Evolutionary conservation across 1,284 basidiomycete genomes (phyloP).

Genomic region (Ceratobasidium sp.): DNA sequence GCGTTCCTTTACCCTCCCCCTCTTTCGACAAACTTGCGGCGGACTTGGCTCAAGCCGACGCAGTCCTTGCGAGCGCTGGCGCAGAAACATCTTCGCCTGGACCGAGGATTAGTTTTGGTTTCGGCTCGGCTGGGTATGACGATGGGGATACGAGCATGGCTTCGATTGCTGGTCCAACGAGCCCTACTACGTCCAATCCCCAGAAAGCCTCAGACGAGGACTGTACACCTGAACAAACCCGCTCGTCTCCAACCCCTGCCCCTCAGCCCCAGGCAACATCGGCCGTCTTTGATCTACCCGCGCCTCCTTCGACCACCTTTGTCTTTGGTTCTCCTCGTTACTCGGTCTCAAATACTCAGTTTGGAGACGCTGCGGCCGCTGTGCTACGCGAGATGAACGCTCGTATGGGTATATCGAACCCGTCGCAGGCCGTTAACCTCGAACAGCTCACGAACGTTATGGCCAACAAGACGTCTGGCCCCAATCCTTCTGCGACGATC

Average conservation of each 20-base stretch:
- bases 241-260: neutral
- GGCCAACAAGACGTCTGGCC: conserved; percentile 19
- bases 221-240: neutral
- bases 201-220: neutral
- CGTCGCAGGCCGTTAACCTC: conserved; percentile 35
- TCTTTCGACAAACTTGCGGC: conserved; percentile 19
- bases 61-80: conserved; percentile 55
- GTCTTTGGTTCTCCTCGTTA: conserved; percentile 78
- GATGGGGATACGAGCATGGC: conserved; percentile 27
- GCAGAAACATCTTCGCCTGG: conserved; percentile 46
- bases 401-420: conserved; percentile 64
- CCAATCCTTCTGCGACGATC: neutral
- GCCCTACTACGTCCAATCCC: neutral
- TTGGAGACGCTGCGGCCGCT: conserved; percentile 70
- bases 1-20: conserved; percentile 28
- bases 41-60: conserved; percentile 52
- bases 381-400: conserved; percentile 84
- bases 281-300: conserved; percentile 46
- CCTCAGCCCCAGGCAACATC: conserved; percentile 31
- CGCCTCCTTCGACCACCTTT: conserved; percentile 65
- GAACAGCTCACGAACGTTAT: conserved; percentile 20
- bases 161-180: neutral
- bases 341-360: conserved; percentile 70
- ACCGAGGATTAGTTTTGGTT: conserved; percentile 35
- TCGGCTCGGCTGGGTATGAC: conserved; percentile 39